Base-by-base conservation (phyloP, 2,329 filamentous ascomycete genomes). In the Trichoderma breve region DNA sequence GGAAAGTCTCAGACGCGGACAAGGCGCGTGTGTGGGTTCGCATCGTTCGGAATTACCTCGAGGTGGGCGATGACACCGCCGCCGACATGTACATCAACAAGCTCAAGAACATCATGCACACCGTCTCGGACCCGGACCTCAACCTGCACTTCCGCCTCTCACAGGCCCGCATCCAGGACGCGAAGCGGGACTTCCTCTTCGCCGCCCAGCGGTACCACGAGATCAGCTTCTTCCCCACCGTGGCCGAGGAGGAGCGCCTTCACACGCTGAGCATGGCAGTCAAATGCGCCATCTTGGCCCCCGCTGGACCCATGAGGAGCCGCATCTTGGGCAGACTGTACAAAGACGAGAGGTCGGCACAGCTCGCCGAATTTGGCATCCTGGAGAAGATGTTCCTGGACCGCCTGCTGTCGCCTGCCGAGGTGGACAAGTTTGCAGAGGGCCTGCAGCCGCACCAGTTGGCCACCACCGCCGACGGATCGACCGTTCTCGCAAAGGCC, bases 311-410 rank as follows among this genome's bases (percentile, higher is more conserved):
- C 0, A 87, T 91, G 78, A 90, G 96, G 69, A 94, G 92, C 74
- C 90, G 93, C 61, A 90, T 91, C 57, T 87, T 99, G 21, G 93
- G 90, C 5, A 91, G 92, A 68, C 85, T 99, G 15, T 97, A 97
- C 87, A 97, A 97, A 82, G 96, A 99, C 81, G 96, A 98, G 75
- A 89, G 96, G 34, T 88, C 93, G 0, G 85, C 86, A 4, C 88
- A 90, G 64, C 88, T 96, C 2, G 89, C 91, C 36, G 93, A 98
- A 82, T 95, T 92, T 79, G 86, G 90, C 63, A 98, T 99, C 69
- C 85, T 99, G 15, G 96, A 98, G 84, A 98, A 98, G 85, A 98
- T 99, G 89, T 97, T 97, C 81, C 87, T 98, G 63, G 94, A 98
- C 81, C 90, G 95, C 6, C 86, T 99, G 4, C 86, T 99, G 63